Conservation (phyloP, 73 alveolate species). For the Symbiodinium natans region DNA sequence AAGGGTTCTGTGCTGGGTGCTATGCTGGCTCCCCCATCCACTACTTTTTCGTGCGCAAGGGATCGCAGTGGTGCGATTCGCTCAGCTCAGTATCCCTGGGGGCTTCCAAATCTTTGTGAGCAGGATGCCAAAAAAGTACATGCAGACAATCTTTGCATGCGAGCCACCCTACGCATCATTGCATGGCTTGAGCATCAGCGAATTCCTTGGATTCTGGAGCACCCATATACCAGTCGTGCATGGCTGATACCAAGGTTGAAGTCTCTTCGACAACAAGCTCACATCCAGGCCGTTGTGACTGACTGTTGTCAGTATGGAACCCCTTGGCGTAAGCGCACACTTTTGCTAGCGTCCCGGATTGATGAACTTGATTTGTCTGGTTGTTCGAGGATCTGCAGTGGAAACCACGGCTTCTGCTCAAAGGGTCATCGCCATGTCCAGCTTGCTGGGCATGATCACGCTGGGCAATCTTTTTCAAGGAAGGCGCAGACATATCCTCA, state of each 20-base stretch:
- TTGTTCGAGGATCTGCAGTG: too few relatives aligned
- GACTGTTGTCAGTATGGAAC: background rate
- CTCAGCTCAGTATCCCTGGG: background rate
- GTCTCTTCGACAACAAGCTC: background rate
- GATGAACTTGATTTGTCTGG: background rate
- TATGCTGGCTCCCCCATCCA: background rate
- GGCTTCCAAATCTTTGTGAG: background rate
- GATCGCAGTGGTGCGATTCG: background rate
- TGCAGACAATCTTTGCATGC: background rate
- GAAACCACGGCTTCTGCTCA: too few relatives aligned
- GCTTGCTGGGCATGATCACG: too few relatives aligned
- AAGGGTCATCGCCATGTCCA: too few relatives aligned
- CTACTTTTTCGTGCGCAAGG: background rate
- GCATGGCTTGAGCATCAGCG: background rate
- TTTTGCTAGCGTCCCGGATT: background rate
- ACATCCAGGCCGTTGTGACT: background rate
- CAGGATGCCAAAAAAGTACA: background rate
- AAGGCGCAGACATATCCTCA: too few relatives aligned
- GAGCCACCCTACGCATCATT: background rate
- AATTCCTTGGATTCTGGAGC: too few relatives aligned
- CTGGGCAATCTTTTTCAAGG: too few relatives aligned
- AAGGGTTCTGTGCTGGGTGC: background rate
- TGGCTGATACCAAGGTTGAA: too few relatives aligned
- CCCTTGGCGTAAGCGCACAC: background rate
- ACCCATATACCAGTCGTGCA: too few relatives aligned